Evolutionary conservation across 306 rosid species (phyloP), one percentile per base, ranked within the genome.

Genomic region (Potentilla sterilis): DNA sequence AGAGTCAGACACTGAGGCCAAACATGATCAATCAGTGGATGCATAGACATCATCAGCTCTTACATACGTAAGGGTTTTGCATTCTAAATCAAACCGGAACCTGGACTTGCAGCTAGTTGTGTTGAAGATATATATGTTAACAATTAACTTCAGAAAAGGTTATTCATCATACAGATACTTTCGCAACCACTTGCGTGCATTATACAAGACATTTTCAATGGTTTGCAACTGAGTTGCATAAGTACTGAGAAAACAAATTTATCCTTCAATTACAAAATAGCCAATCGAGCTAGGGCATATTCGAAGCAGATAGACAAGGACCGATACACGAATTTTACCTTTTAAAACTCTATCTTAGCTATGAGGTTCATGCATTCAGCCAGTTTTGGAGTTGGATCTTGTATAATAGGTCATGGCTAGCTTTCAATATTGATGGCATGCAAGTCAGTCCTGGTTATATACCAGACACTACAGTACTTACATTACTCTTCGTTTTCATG

Each of bases 21-120:
- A 11, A 4, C 16, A 28, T 21, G 14, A 24, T 59, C 28, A 1
- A 37, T 37, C 8, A 12, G 40, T 59, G 38, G 40, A 32, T 54
- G 61, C 61, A 54, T 54, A 54, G n/a, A 59, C 40, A 59, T 24
- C 15, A 21, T 21, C 61, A 48, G 11, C 59, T 24, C 24, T 9
- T 14, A 62, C 67, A 14, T 62, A 62, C 67, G 67, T 62, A 62
- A 32, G 40, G 14, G 42, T 62, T 62, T 62, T 62, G 42, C 67
- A 62, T 62, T 32, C 67, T 34, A 16, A 62, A 62, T 62, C 67
- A 62, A 34, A 32, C 67, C 42, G 34, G 67, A 62, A 62, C 67
- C 67, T 32, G 42, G 67, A 34, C 67, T 34, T 62, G 67, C 21
- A 62, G 67, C 67, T 62, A 6, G 67, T 18, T 32, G 8, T 34